Conservation (phyloP, 208 protist species). For the Novymonas esmeraldas region DNA sequence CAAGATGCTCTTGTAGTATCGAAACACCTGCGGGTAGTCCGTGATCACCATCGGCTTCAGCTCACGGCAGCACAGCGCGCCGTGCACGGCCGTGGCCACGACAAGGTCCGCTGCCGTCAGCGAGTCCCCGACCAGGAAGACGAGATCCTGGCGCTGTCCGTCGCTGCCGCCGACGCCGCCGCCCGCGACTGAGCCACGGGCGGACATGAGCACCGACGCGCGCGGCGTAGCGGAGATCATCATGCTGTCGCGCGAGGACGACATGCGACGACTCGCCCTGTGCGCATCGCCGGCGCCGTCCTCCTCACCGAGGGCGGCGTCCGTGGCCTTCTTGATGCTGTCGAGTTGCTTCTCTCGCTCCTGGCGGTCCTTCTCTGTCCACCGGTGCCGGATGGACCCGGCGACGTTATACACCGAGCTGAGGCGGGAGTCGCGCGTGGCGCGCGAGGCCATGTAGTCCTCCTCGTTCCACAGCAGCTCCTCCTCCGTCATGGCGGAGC, state of each 20-base stretch:
- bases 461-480: constrained; percentile 29
- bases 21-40: constrained; percentile 13
- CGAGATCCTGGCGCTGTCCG: constrained; percentile 41
- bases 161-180: constrained; percentile 6
- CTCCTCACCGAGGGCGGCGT: constrained; percentile 21
- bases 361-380: constrained; percentile 36
- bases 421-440: constrained; percentile 33
- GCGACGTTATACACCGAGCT: constrained; percentile 57
- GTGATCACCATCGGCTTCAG: constrained; percentile 24
- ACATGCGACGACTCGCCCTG: constrained; percentile 11
- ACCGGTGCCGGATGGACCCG: constrained; percentile 29
- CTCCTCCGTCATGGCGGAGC: constrained; percentile 24
- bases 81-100: constrained; percentile 48
- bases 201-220: constrained; percentile 36
- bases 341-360: constrained; percentile 39
- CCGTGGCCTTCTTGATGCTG: constrained; percentile 28
- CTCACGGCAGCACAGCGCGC: constrained; percentile 22
- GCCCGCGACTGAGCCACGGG: constrained; percentile 19
- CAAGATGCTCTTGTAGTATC: constrained; percentile 56
- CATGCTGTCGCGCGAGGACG: constrained; percentile 12
- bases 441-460: constrained; percentile 27
- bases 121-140: constrained; percentile 74
- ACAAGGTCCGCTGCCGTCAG: constrained; percentile 75
- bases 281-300: not conserved
- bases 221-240: constrained; percentile 27